phyloP scores from a whole-genome alignment of 371 early-diverging fungal species.

The Mortierella sp. region DNA sequence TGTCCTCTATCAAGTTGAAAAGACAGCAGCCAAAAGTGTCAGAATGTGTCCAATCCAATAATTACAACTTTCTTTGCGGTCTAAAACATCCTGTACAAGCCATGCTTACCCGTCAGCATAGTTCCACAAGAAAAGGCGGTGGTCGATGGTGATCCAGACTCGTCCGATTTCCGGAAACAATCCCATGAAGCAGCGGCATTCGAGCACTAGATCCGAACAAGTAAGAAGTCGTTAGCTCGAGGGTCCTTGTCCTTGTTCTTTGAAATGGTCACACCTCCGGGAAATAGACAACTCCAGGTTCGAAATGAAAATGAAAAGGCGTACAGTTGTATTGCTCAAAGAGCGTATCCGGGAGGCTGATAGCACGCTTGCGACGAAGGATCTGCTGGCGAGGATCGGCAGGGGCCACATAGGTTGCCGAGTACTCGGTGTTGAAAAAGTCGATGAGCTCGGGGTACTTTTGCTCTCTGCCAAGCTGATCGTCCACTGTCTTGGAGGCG shows the following conservation, averaged over 20 bases:
- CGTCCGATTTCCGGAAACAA: conserved; percentile 89
- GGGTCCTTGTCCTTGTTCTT: background rate
- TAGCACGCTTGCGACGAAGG: conserved; percentile 63
- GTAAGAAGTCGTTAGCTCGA: background rate
- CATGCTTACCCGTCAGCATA: conserved; percentile 72
- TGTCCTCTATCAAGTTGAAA: conserved; percentile 60
- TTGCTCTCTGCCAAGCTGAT: conserved; percentile 60
- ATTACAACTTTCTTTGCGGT: background rate
- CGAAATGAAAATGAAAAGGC: conserved; percentile 10
- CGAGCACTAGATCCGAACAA: conserved; percentile 62
- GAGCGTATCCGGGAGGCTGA: conserved; percentile 77
- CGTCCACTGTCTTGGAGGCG: conserved; percentile 63
- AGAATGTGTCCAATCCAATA: background rate
- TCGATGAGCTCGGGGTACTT: conserved; percentile 63
- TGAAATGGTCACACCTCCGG: background rate
- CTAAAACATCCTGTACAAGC: background rate
- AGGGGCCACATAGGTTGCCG: conserved; percentile 45
- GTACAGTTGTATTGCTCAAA: conserved; percentile 80
- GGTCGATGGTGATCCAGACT: conserved; percentile 92
- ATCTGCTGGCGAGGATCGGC: conserved; percentile 61
- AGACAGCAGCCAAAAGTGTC: background rate
- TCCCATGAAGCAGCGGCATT: conserved; percentile 88
- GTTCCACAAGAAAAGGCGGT: conserved; percentile 91
- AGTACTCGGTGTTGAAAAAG: conserved; percentile 54
- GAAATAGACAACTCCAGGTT: no score